phyloP scores from a whole-genome alignment of 2,329 filamentous ascomycete genomes.

The Cladophialophora bantiana region DNA sequence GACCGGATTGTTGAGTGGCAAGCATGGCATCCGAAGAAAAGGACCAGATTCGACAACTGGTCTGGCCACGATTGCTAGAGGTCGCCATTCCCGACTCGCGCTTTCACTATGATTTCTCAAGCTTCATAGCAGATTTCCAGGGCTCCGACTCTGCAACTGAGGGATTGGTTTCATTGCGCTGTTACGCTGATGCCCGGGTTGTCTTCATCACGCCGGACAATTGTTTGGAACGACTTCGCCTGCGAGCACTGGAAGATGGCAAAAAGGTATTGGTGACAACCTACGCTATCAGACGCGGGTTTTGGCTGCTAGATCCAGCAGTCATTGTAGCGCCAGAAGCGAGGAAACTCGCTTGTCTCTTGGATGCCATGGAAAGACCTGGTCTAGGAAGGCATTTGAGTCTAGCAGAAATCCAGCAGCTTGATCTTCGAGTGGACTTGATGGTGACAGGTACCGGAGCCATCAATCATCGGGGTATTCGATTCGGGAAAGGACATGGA shows the following conservation, averaged over 20 bases:
- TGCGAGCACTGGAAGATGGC: slow-evolving; percentile 49
- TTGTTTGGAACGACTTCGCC: slow-evolving; percentile 52
- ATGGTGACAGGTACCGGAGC: slow-evolving; percentile 52
- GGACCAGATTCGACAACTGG: slow-evolving; percentile 26
- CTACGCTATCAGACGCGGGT: slow-evolving; percentile 52
- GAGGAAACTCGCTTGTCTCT: slow-evolving; percentile 46
- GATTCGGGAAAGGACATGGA: slow-evolving; percentile 52
- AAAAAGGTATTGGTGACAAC: slow-evolving; percentile 53
- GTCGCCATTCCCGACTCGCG: slow-evolving; percentile 54
- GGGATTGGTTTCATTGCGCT: slow-evolving; percentile 44
- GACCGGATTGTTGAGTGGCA: neutral
- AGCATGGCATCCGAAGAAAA: slow-evolving; percentile 22
- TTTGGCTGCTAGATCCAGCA: slow-evolving; percentile 51
- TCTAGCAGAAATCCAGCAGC: slow-evolving; percentile 48
- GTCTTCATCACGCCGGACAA: slow-evolving; percentile 55
- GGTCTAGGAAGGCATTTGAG: slow-evolving; percentile 45
- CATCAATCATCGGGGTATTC: slow-evolving; percentile 49
- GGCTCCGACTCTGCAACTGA: slow-evolving; percentile 47
- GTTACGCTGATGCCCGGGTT: slow-evolving; percentile 44
- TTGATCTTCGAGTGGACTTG: slow-evolving; percentile 44
- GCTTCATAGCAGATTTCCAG: slow-evolving; percentile 54
- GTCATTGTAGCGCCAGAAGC: slow-evolving; percentile 42
- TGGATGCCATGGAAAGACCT: slow-evolving; percentile 54
- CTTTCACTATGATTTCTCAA: slow-evolving; percentile 53
- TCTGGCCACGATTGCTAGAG: slow-evolving; percentile 48